Base-by-base conservation (phyloP, 2,329 filamentous ascomycete species). In the Colletotrichum sp. region DNA sequence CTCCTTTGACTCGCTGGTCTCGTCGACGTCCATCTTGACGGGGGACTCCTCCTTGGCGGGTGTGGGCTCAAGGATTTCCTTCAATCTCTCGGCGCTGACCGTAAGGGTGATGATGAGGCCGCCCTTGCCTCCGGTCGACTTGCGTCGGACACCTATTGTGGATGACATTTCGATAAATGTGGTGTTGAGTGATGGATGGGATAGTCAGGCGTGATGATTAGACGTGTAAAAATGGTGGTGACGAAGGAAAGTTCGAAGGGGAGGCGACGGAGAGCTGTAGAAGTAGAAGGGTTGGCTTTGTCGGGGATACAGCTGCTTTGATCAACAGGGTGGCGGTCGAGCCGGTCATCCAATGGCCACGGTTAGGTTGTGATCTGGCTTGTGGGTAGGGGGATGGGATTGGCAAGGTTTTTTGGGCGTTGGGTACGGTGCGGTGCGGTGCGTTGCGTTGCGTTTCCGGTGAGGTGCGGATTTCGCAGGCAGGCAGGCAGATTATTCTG, bases 61-160 rank as follows among this genome's bases (percentile, higher is more conserved):
- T 28, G 84, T 84, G 30, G 87, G 84, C 78, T 88, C 86, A 78
- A 89, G 78, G 67, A 92, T 85, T 67, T 87, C 86, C 79, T 88
- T 88, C 69, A 94, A 85, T 77, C 84, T 87, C 21, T 86, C 81
- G 57, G 91, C 84, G 26, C 88, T 80, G 65, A 93, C 85, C 79
- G 87, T 90, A 71, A 93, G 83, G 9, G 87, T 92, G 80, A 93
- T 83, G 76, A 92, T 75, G 67, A 87, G 80, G 39, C 76, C 77
- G 16, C 72, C 67, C 79, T 83, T 84, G 71, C 69, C 72, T 36
- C 62, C 76, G 13, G 36, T 55, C 4, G 77, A 78, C 69, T 78
- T 78, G 52, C 76, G 78, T 69, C 78, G 76, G 62, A 77, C 78
- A 24, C 30, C 44, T 52, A 52, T 72, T 26, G 76, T 16, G 13